Percentiles rank a stretch among this genome's conserved stretches.
Evolutionary conservation across 2,329 filamentous ascomycete genomes (phyloP).

Genomic region (Conoideocrella luteorostrata): DNA sequence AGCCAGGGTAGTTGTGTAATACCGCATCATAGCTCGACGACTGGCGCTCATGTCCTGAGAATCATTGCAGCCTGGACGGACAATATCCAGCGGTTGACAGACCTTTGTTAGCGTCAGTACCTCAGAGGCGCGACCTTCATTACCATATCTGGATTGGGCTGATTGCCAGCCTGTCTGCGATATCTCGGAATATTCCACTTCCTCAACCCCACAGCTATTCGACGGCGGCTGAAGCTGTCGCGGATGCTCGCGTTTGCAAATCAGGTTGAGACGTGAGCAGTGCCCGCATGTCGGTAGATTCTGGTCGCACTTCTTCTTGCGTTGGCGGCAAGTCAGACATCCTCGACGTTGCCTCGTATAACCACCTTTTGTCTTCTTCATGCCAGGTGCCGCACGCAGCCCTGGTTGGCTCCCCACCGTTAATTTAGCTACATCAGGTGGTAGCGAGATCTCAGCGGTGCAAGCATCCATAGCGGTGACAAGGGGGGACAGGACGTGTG

Average conservation of each 20-base stretch:
- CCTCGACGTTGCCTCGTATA: slow-evolving; percentile 16
- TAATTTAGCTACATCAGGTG: no score
- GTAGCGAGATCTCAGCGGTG: no score
- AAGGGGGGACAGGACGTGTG: no score
- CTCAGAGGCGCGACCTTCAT: background rate
- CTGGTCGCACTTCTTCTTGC: slow-evolving; percentile 16
- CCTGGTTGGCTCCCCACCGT: no score
- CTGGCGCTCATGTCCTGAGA: slow-evolving; percentile 8
- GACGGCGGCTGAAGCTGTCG: background rate
- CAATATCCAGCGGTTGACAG: background rate
- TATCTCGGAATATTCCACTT: background rate
- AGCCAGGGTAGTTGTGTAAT: slow-evolving; percentile 12
- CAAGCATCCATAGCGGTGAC: no score
- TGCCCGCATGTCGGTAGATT: slow-evolving; percentile 12
- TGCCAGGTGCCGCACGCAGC: background rate
- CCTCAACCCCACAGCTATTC: background rate
- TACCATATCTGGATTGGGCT: background rate
- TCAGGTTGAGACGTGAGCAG: slow-evolving; percentile 14
- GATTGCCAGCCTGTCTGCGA: background rate
- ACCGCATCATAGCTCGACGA: slow-evolving; percentile 13
- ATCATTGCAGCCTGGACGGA: background rate
- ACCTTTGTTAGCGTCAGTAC: background rate
- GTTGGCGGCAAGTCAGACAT: slow-evolving; percentile 16
- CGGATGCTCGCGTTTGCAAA: slow-evolving; percentile 12
- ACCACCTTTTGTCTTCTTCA: slow-evolving; percentile 7